Evolutionary conservation across 495 filamentous ascomycete genomes (phyloP).

Genomic region (Trichocladium antarcticum): DNA sequence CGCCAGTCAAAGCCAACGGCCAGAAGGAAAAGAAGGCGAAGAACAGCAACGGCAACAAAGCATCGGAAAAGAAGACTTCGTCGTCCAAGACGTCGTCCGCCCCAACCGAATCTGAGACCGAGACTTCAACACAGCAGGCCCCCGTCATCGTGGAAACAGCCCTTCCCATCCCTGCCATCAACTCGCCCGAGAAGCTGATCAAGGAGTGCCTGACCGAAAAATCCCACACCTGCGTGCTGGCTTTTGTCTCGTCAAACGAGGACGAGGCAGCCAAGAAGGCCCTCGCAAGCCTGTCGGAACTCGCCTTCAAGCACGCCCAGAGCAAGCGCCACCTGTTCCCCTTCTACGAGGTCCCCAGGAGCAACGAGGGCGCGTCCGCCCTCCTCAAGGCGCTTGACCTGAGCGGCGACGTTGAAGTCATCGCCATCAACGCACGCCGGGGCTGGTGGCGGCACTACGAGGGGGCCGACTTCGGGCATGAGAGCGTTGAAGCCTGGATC

Average conservation of each 20-base stretch:
- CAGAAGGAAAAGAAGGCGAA: slow-evolving; percentile 41
- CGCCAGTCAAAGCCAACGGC: slow-evolving; percentile 42
- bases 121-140: slow-evolving; percentile 27
- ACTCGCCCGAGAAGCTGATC: slow-evolving; percentile 44
- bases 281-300: slow-evolving; percentile 55
- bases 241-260: slow-evolving; percentile 50
- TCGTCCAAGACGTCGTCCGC: slow-evolving; percentile 28
- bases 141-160: slow-evolving; percentile 43
- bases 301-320: slow-evolving; percentile 60
- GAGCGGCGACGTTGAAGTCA: slow-evolving; percentile 47
- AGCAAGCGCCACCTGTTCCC: slow-evolving; percentile 63
- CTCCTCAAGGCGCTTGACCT: slow-evolving; percentile 55
- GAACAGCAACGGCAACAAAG: slow-evolving; percentile 13
- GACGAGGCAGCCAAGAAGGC: slow-evolving; percentile 47
- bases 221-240: slow-evolving; percentile 77
- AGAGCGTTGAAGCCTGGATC: slow-evolving; percentile 69
- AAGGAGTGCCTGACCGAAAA: slow-evolving; percentile 63
- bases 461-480: slow-evolving; percentile 44
- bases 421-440: slow-evolving; percentile 74
- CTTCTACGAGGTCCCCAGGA: slow-evolving; percentile 60
- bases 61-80: slow-evolving; percentile 22
- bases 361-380: slow-evolving; percentile 44
- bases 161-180: slow-evolving; percentile 41
- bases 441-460: slow-evolving; percentile 74
- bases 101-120: slow-evolving; percentile 28